These are phyloP conservation scores for Byssoonygena ceratinophila DNA, from an alignment of 2,329 filamentous ascomycete species.

Conservation along the genomic window DNA sequence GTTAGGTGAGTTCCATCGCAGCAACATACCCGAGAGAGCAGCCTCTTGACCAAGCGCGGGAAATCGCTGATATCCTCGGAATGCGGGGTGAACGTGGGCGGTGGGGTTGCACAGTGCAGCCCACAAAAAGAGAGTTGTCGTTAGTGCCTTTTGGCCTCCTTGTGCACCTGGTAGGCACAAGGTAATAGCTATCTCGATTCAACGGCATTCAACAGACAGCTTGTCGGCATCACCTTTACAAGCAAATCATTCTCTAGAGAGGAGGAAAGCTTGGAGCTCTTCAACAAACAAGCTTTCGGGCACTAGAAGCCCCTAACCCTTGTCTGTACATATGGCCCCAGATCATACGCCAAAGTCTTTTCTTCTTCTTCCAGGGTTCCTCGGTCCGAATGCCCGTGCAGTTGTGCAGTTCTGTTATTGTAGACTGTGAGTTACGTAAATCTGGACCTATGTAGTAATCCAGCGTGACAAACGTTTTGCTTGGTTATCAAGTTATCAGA, in stretches of 20 bases:
- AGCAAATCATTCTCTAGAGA: no score
- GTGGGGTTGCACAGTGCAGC: background rate
- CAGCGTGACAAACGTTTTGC: background rate
- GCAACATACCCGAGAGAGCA: no score
- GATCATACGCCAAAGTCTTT: no score
- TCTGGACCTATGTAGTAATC: background rate
- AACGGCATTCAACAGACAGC: no score
- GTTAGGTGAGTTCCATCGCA: background rate
- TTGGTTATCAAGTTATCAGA: background rate
- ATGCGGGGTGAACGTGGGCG: background rate
- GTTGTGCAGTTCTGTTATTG: no score
- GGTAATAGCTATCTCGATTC: no score
- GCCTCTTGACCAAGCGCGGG: background rate
- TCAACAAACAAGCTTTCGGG: background rate
- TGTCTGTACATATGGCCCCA: no score
- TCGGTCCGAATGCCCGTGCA: no score
- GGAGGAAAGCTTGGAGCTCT: no score
- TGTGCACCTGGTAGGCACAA: no score
- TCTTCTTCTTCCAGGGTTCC: no score
- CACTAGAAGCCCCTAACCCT: background rate
- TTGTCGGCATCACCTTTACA: no score
- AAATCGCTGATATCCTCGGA: slow-evolving; percentile 2
- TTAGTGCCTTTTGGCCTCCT: background rate
- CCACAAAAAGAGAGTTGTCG: background rate
- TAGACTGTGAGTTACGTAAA: background rate